Evolutionary conservation across 345 rosid genomes (phyloP), one percentile per base, ranked within the genome.

Genomic region (Balakata baccata): DNA sequence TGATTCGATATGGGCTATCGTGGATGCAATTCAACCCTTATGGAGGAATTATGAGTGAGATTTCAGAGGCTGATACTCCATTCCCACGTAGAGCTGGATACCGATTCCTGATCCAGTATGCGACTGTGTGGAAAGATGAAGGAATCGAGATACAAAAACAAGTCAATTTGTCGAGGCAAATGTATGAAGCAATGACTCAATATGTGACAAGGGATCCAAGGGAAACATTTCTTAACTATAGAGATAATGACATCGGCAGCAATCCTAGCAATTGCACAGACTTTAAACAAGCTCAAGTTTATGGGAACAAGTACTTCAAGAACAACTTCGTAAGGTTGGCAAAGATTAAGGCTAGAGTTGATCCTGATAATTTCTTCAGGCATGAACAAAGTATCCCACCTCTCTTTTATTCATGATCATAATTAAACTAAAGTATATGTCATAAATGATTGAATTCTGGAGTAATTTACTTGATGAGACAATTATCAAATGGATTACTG

Each of bases 381-480:
- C 81, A 87, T 60, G 96, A 89, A 34, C 97, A 91, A 78, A 89
- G 92, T 34, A 78, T 91, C n/a, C 97, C 94, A 41, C 68, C 68
- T 18, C 23, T 57, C 34, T 29, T 29, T 29, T 29, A 1, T 2
- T 29, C 34, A 29, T 29, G 34, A 29, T 29, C 34, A 29, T 29
- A 29, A 1, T 29, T 29, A 29, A 29, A 29, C 34, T 29, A 29
- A 29, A 29, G 34, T 29, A 29, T 2, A 29, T 29, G 2, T 1
- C 2, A 29, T 1, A 29, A 1, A 29, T 29, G 34, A 29, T 29
- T 29, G 2, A 29, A 29, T 29, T 29, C 34, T 29, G 1, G 34
- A 29, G 2, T 29, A 29, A 29, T 29, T 29, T 29, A 29, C 34
- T 29, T 29, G 34, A 29, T 29, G 34, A 29, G 2, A 29, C 34